A percentile compares a stretch with the other conserved stretches of the same genome.
Conservation (phyloP, 2,329 filamentous ascomycete species). For the Magnaporthiopsis incrustans region DNA sequence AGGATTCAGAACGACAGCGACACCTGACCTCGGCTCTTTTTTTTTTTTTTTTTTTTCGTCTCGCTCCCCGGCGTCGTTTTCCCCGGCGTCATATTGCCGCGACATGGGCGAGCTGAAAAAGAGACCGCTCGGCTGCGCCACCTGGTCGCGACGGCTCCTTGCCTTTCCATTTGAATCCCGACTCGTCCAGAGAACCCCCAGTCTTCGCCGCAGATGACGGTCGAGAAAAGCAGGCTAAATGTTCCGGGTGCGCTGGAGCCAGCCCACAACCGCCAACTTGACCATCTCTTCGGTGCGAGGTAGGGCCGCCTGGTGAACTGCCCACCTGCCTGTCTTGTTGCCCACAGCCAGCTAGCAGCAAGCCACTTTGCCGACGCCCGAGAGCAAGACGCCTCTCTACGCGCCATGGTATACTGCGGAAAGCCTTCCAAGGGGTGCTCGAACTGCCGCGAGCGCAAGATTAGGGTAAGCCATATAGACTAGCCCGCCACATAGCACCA, state of each 20-base stretch:
- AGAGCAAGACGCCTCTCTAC: background rate
- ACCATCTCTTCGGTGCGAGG: background rate
- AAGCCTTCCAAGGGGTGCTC: slow-evolving; percentile 50
- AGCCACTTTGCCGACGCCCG: background rate
- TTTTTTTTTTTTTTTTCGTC: too few relatives aligned
- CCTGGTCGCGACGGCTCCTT: background rate
- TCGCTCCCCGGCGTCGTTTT: too few relatives aligned
- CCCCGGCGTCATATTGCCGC: too few relatives aligned
- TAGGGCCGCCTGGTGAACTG: too few relatives aligned
- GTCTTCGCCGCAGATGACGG: too few relatives aligned
- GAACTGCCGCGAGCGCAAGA: slow-evolving; percentile 47
- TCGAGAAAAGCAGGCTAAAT: too few relatives aligned
- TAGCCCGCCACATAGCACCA: too few relatives aligned
- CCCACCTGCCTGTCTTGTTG: too few relatives aligned
- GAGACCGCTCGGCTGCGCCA: background rate
- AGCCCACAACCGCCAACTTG: background rate
- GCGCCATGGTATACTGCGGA: slow-evolving; percentile 48
- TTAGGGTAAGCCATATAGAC: slow-evolving; percentile 37
- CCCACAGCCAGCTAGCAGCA: background rate
- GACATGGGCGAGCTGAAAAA: background rate
- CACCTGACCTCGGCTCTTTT: background rate
- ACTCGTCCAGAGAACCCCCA: background rate
- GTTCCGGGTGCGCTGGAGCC: background rate
- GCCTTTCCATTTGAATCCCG: background rate
- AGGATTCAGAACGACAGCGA: background rate